Conservation (phyloP, 106 monocot species). For the Dendrobium officinale region DNA sequence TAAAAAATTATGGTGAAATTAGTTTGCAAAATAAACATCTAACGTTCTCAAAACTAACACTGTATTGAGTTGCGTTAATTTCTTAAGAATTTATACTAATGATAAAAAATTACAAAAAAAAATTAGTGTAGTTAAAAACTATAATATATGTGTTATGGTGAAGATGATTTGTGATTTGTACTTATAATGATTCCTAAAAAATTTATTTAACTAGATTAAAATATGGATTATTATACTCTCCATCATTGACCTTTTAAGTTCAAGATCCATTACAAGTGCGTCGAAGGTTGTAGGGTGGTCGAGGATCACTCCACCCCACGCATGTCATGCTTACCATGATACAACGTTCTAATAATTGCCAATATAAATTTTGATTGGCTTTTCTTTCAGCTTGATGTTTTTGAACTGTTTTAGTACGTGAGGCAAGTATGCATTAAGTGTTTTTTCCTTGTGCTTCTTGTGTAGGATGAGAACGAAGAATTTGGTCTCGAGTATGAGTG, state of each 20-base stretch:
- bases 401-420: constrained; percentile 5
- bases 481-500: neutral
- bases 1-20: too few species aligned
- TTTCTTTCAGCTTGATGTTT: neutral
- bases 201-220: too few species aligned
- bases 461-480: constrained; percentile 16
- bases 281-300: constrained; percentile 21
- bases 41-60: too few species aligned
- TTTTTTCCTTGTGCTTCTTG: constrained; percentile 16
- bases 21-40: too few species aligned
- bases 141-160: too few species aligned
- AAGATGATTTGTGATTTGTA: too few species aligned
- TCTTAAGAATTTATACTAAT: too few species aligned
- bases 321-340: neutral
- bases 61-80: too few species aligned
- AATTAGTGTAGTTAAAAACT: too few species aligned
- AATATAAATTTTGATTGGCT: constrained; percentile 6
- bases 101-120: too few species aligned
- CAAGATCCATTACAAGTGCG: constrained; percentile 25
- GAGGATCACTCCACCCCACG: constrained; percentile 3
- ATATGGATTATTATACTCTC: neutral
- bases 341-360: neutral
- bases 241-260: constrained; percentile 7
- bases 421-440: constrained; percentile 9
- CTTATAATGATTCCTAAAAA: too few species aligned